Evolutionary conservation across 805 yeast species (phyloP).

Genomic region (Lipomyces starkeyi): DNA sequence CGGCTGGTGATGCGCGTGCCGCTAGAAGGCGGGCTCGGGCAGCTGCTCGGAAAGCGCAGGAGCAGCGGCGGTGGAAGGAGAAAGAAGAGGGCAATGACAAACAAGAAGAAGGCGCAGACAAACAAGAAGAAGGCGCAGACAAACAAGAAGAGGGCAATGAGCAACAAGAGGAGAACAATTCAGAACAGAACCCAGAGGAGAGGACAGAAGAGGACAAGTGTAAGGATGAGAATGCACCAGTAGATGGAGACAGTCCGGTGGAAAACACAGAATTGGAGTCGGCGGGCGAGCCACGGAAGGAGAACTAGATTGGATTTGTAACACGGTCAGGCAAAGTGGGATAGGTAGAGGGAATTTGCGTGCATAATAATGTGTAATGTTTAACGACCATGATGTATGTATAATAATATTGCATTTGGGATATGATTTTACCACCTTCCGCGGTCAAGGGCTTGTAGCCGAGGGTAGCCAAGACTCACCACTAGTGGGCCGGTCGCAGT

Average conservation of each 20-base stretch:
- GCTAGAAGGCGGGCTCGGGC: conserved; percentile 76
- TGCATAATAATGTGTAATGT: conserved; percentile 2
- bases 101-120: neutral
- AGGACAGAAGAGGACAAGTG: neutral
- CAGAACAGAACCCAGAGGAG: neutral
- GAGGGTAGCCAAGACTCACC: too few relatives aligned
- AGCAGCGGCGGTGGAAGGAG: conserved; percentile 1
- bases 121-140: neutral
- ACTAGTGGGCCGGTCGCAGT: too few relatives aligned
- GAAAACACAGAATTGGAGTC: neutral
- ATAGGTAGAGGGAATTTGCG: neutral
- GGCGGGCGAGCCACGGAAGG: neutral
- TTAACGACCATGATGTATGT: conserved; percentile 1
- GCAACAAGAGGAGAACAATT: neutral
- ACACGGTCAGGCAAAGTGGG: neutral
- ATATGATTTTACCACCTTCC: neutral
- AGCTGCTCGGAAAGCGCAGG: conserved; percentile 22
- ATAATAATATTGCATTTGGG: neutral
- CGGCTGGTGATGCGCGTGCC: conserved; percentile 69
- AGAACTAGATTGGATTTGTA: neutral
- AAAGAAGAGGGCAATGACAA: neutral
- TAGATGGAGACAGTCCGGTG: neutral
- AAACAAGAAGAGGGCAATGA: neutral
- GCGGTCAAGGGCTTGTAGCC: too few relatives aligned
- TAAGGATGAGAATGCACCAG: neutral